Conservation (phyloP, 2,329 filamentous ascomycete genomes). For the Alternaria sp. region DNA sequence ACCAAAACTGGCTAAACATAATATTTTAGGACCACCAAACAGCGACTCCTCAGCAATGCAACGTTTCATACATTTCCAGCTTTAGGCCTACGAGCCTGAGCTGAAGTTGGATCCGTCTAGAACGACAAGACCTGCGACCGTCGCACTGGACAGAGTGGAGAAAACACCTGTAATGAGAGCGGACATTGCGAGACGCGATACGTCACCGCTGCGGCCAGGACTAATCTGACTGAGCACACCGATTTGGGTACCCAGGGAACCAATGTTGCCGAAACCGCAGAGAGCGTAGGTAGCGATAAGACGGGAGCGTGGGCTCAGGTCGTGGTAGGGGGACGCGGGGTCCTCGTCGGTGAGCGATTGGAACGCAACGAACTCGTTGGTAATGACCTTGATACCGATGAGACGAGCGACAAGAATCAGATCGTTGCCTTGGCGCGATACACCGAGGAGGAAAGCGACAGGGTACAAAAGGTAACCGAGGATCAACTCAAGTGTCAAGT, state of each 20-base stretch:
- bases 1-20: constrained; percentile 19
- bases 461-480: constrained; percentile 80
- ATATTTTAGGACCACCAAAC: constrained; percentile 20
- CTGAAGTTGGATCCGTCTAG: constrained; percentile 41
- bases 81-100: constrained; percentile 18
- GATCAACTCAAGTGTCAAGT: constrained; percentile 76
- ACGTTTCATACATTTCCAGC: neutral
- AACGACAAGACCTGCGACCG: constrained; percentile 62
- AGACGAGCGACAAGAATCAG: constrained; percentile 76
- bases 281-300: constrained; percentile 87
- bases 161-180: constrained; percentile 80
- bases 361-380: constrained; percentile 84
- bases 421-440: constrained; percentile 64
- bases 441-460: constrained; percentile 80
- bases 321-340: constrained; percentile 57
- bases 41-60: constrained; percentile 6
- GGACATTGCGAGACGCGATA: constrained; percentile 76
- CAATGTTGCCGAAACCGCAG: constrained; percentile 79
- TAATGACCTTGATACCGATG: constrained; percentile 84
- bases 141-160: constrained; percentile 78
- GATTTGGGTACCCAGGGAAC: constrained; percentile 87
- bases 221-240: constrained; percentile 84
- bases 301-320: constrained; percentile 71
- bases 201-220: constrained; percentile 74
- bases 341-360: constrained; percentile 57